Conservation (phyloP, 805 yeast genomes). For the Saturnispora silvae region DNA sequence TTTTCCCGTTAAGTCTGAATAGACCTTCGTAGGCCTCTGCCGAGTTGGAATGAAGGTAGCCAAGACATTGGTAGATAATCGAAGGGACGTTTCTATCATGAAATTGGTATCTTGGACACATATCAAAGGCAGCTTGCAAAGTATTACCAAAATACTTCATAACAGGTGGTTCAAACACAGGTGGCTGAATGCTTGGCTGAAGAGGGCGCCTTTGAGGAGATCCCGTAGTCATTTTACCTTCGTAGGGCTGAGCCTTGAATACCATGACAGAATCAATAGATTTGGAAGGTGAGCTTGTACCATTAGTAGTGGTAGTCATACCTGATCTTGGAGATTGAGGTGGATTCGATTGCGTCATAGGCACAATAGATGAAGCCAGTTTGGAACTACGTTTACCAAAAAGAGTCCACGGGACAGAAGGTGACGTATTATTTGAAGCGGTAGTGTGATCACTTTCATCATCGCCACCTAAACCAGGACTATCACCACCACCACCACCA, state of each 20-base stretch:
- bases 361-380: too few relatives aligned
- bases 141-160: conserved; percentile 53
- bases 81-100: conserved; percentile 51
- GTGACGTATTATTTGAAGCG: not conserved
- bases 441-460: too few relatives aligned
- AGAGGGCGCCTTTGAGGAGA: conserved; percentile 1
- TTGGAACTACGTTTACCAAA: conserved; percentile 5
- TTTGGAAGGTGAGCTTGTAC: conserved; percentile 11
- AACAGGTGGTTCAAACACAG: conserved; percentile 11
- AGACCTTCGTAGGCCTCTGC: conserved; percentile 86
- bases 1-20: conserved; percentile 84
- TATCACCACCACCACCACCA: not conserved
- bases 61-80: conserved; percentile 65
- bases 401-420: conserved; percentile 3
- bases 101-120: conserved; percentile 38
- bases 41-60: conserved; percentile 49
- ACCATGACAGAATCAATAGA: conserved; percentile 17
- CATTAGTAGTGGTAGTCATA: too few relatives aligned
- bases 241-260: conserved; percentile 26
- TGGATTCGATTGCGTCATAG: too few relatives aligned
- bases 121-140: conserved; percentile 36
- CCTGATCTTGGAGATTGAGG: conserved; percentile 46
- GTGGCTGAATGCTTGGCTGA: not conserved
- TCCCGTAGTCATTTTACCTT: conserved; percentile 13
- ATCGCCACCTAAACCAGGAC: conserved; percentile 1